Base-by-base conservation (phyloP, 768 basidiomycete genomes). In the Mycena amicta region DNA sequence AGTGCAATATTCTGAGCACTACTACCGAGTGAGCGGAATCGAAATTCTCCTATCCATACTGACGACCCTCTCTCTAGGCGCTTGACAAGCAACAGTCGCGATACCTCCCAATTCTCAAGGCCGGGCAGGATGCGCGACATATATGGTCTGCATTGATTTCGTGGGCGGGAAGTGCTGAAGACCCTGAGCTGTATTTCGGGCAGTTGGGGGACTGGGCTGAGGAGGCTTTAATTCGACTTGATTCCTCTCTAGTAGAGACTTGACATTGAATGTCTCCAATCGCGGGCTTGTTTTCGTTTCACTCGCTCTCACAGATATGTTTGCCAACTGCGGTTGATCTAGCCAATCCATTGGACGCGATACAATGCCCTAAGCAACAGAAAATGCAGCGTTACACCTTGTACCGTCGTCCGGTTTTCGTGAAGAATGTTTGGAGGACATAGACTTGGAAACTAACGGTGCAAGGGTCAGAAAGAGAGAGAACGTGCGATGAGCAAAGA, bases 381-480 rank as follows among this genome's bases (percentile, higher is more conserved):
- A 26, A 25, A 13, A n/a, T 6, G 12, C 47, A 15, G 47, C 47
- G 47, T 72, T 86, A 93, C 68, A 93, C 92, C 78, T 92, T 93
- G 80, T 93, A 94, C 68, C 87, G 81, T 72, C 92, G 84, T 31
- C 92, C 93, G 6, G 93, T 94, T 72, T 89, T 86, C n/a, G 92
- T 94, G 77, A 98, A 98, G 86, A 96, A 98, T 20, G 93, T 95
- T 74, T 95, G 93, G 23, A 98, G 83, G 45, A 95, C 79, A 70
- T 94, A 96, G 13, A 96, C 91, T 75, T 98, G 95, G 57, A 90
- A 72, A 4, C 94, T 95, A 33, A 51, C 27, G n/a, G n/a, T n/a
- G n/a, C n/a, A n/a, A n/a, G n/a, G n/a, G n/a, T n/a, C 8, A 20
- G 8, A 49, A 20, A 51, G 37, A 53, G 15, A 26, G 39, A 23